Percentiles rank a stretch among this genome's conserved stretches.
These are phyloP conservation scores for Ophiostoma ips DNA, from an alignment of 2,329 filamentous ascomycete genomes.

Conservation along the genomic window DNA sequence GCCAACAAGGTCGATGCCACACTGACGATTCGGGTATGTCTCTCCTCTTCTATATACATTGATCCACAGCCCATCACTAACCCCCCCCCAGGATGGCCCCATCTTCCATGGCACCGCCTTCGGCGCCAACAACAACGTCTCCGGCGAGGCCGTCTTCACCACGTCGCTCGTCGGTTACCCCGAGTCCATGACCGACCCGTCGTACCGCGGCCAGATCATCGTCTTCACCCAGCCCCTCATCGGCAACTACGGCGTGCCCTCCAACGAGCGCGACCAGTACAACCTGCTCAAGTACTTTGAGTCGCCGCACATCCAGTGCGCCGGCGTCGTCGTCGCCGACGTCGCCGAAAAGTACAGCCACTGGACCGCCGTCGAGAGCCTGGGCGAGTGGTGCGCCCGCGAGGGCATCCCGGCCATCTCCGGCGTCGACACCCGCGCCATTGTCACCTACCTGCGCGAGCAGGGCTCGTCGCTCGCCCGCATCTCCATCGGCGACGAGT, in stretches of 20 bases:
- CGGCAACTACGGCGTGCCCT: slow-evolving; percentile 96
- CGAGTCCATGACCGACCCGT: slow-evolving; percentile 82
- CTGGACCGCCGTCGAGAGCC: slow-evolving; percentile 93
- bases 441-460: slow-evolving; percentile 91
- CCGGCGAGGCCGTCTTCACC: slow-evolving; percentile 96
- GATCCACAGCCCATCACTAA: no score
- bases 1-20: slow-evolving; percentile 64
- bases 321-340: slow-evolving; percentile 90
- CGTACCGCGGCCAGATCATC: slow-evolving; percentile 86
- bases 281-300: slow-evolving; percentile 97
- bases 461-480: slow-evolving; percentile 90
- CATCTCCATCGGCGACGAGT: slow-evolving; percentile 92
- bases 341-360: slow-evolving; percentile 91
- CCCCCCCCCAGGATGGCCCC: slow-evolving; percentile 57
- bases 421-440: slow-evolving; percentile 90
- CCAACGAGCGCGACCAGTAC: slow-evolving; percentile 67
- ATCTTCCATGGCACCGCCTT: slow-evolving; percentile 95
- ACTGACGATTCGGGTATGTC: slow-evolving; percentile 75
- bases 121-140: slow-evolving; percentile 91
- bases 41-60: no score
- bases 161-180: slow-evolving; percentile 96
- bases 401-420: slow-evolving; percentile 94
- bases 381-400: slow-evolving; percentile 87
- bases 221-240: slow-evolving; percentile 97
- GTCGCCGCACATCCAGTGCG: slow-evolving; percentile 92